Evolutionary conservation across 768 basidiomycete genomes (phyloP).

Genomic region (Macrolepiota fuliginosa): DNA sequence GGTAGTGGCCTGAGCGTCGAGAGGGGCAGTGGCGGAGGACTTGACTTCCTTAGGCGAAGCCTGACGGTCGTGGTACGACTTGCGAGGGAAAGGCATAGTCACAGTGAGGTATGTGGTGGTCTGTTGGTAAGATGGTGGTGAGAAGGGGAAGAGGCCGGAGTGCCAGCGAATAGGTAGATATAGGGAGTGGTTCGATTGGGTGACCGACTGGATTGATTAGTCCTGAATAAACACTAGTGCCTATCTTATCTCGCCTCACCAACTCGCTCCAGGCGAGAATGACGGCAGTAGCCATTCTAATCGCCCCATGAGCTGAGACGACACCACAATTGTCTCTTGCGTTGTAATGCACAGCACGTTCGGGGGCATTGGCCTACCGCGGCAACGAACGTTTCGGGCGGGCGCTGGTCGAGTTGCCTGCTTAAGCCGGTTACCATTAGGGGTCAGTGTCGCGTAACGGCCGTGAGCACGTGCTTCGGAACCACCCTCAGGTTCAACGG

Average conservation of each 20-base stretch:
- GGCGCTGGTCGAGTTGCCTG: background rate
- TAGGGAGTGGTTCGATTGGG: conserved; percentile 7
- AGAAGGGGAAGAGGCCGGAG: background rate
- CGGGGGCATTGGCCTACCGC: background rate
- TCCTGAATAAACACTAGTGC: conserved; percentile 3
- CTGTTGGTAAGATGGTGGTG: background rate
- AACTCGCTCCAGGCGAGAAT: conserved; percentile 8
- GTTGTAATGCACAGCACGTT: background rate
- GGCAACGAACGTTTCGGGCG: conserved; percentile 7
- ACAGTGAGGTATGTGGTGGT: background rate
- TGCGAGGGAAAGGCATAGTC: conserved; percentile 9
- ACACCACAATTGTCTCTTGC: background rate
- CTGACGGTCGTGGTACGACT: conserved; percentile 6
- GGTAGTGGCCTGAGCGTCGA: background rate
- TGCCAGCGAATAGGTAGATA: conserved; percentile 13
- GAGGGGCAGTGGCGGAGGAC: background rate
- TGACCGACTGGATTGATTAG: conserved; percentile 1
- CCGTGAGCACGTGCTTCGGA: conserved; percentile 8
- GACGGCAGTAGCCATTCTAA: background rate
- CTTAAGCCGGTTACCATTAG: background rate
- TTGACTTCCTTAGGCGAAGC: background rate
- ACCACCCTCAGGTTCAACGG: background rate
- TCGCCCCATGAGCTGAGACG: background rate
- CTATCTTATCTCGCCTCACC: conserved; percentile 10
- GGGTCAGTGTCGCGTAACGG: background rate